Percentiles rank a stretch among this genome's conserved stretches.
Conservation (phyloP, 352 stramenopile species). For the Globisporangium ultimum region DNA sequence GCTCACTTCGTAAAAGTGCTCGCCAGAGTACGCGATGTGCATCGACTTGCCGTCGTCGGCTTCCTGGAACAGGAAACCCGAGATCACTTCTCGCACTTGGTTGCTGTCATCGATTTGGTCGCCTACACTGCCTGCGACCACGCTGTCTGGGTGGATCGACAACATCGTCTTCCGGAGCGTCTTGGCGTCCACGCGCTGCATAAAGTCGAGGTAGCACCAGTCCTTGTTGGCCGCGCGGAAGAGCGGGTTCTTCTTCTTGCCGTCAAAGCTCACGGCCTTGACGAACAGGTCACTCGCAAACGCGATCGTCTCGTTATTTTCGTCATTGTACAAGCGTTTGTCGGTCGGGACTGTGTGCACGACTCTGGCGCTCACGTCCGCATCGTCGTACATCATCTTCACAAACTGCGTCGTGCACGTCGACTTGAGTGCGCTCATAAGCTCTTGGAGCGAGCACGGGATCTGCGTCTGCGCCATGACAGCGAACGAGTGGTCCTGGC, state of each 20-base stretch:
- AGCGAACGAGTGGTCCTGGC: constrained; percentile 1
- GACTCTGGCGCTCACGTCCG: constrained; percentile 5
- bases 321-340: background rate
- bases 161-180: constrained; percentile 13
- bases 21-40: constrained; percentile 39
- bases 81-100: constrained; percentile 32
- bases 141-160: background rate
- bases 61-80: constrained; percentile 47
- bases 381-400: constrained; percentile 8
- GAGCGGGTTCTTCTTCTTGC: background rate
- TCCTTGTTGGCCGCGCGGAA: constrained; percentile 4
- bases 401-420: background rate
- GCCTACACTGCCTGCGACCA: constrained; percentile 3
- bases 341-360: constrained; percentile 6
- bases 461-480: constrained; percentile 7
- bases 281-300: constrained; percentile 7
- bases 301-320: background rate
- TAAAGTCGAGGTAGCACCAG: constrained; percentile 16
- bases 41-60: constrained; percentile 24
- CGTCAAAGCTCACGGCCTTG: constrained; percentile 4
- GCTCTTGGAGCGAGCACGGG: constrained; percentile 7
- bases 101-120: background rate
- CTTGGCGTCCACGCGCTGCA: constrained; percentile 9
- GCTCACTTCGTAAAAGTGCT: constrained; percentile 14
- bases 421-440: constrained; percentile 5